A percentile compares a stretch with the other conserved stretches of the same genome.
Conservation (phyloP, 169 alveolate genomes). For the Plasmodium sp. region DNA sequence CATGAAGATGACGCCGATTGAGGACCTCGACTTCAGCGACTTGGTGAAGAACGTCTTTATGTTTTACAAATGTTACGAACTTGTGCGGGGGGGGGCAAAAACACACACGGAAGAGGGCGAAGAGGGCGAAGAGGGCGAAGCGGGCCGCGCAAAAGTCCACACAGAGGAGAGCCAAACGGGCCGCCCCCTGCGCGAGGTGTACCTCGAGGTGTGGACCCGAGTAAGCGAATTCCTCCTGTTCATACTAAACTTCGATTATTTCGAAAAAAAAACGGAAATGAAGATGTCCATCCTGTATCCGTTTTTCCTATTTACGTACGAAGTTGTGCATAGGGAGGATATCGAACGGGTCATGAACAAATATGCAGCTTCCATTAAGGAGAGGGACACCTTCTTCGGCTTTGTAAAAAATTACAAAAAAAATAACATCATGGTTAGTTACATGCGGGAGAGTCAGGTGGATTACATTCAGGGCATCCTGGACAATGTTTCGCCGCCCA, state of each 20-base stretch:
- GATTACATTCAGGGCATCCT: slow-evolving; percentile 9
- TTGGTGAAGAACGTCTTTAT: slow-evolving; percentile 35
- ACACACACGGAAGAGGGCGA: background rate
- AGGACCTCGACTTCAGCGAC: slow-evolving; percentile 18
- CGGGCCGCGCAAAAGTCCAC: background rate
- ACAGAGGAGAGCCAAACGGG: background rate
- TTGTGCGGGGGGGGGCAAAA: background rate
- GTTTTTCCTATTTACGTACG: slow-evolving; percentile 75
- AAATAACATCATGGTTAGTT: background rate
- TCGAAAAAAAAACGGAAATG: slow-evolving; percentile 58
- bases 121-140: background rate
- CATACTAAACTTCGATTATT: slow-evolving; percentile 45
- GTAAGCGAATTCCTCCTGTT: slow-evolving; percentile 29
- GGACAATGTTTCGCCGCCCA: background rate
- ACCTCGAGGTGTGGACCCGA: slow-evolving; percentile 38
- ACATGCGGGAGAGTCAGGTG: slow-evolving; percentile 36
- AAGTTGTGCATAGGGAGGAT: slow-evolving; percentile 24
- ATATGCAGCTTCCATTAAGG: slow-evolving; percentile 10
- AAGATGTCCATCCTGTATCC: slow-evolving; percentile 23
- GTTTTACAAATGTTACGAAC: slow-evolving; percentile 56
- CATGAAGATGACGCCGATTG: slow-evolving; percentile 34
- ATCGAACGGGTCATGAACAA: slow-evolving; percentile 23
- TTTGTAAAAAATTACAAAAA: slow-evolving; percentile 43
- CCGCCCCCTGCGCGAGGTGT: background rate
- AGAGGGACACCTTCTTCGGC: slow-evolving; percentile 23